phyloP scores from a whole-genome alignment of 352 stramenopile genomes.

The Globisporangium irregulare region DNA sequence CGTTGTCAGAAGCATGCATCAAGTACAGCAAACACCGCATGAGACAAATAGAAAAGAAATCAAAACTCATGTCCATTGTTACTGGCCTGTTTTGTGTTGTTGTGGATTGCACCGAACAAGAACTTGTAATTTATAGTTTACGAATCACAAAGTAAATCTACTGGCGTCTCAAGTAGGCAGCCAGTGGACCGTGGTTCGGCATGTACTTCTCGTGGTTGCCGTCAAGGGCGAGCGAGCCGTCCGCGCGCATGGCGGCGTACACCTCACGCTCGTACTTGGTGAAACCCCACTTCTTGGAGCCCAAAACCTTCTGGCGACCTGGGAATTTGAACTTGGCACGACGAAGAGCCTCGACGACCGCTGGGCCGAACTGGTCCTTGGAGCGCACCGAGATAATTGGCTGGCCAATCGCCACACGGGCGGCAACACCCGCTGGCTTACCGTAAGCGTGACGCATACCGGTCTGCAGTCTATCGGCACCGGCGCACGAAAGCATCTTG shows the following conservation, averaged over 20 bases:
- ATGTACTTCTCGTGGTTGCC: constrained; percentile 99
- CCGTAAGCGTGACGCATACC: constrained; percentile 99
- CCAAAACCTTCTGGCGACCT: constrained; percentile 99
- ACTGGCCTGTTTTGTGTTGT: background rate
- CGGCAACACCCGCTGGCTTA: constrained; percentile 97
- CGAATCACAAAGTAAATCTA: constrained; percentile 8
- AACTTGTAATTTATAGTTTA: constrained; percentile 18
- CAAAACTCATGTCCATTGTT: constrained; percentile 5
- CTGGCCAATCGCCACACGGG: constrained; percentile 98
- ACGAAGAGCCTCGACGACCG: constrained; percentile 97
- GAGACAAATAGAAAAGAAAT: constrained; percentile 6
- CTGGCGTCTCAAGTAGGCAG: constrained; percentile 34
- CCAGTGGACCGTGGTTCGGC: constrained; percentile 81
- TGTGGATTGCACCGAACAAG: constrained; percentile 19
- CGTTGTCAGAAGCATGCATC: background rate
- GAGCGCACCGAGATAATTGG: constrained; percentile 97
- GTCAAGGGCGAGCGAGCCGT: constrained; percentile 92
- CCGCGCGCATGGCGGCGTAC: constrained; percentile 95
- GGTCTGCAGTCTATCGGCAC: constrained; percentile 97
- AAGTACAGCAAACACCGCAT: background rate
- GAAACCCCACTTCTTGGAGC: constrained; percentile 99
- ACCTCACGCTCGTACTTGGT: constrained; percentile 98
- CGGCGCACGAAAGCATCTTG: constrained; percentile 99
- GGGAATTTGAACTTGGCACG: constrained; percentile 99
- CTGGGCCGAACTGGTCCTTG: constrained; percentile 93